These are phyloP conservation scores for Lyophyllum atratum DNA, from an alignment of 768 basidiomycete genomes.

Conservation along the genomic window DNA sequence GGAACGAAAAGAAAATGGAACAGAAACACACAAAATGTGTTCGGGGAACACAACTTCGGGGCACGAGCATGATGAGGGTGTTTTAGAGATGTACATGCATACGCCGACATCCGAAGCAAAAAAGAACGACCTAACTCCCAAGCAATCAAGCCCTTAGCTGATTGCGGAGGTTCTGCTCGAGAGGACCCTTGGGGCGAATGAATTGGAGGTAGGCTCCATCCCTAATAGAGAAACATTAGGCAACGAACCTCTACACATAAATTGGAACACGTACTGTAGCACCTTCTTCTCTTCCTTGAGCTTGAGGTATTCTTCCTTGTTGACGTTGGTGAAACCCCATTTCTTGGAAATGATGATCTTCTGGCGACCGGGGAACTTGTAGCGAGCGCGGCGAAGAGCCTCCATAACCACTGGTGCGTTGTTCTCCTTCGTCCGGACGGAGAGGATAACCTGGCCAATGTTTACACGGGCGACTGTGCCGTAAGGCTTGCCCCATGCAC, in stretches of 20 bases:
- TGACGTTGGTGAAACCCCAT: slow-evolving; percentile 98
- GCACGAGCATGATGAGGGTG: neutral
- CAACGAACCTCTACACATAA: neutral
- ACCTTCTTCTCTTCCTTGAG: slow-evolving; percentile 91
- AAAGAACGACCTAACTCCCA: neutral
- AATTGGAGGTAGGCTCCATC: slow-evolving; percentile 96
- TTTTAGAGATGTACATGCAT: slow-evolving; percentile 15
- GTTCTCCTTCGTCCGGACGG: slow-evolving; percentile 86
- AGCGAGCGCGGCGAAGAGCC: slow-evolving; percentile 95
- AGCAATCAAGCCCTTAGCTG: slow-evolving; percentile 69
- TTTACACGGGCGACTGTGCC: slow-evolving; percentile 94
- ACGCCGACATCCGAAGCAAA: slow-evolving; percentile 16
- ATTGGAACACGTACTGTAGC: slow-evolving; percentile 63
- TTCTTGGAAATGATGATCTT: slow-evolving; percentile 97
- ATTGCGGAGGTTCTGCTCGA: slow-evolving; percentile 83
- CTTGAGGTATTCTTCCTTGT: slow-evolving; percentile 84
- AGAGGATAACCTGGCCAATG: slow-evolving; percentile 93
- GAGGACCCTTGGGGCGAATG: slow-evolving; percentile 84
- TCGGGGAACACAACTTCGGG: too few species aligned
- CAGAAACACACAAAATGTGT: neutral
- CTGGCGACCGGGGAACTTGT: slow-evolving; percentile 99
- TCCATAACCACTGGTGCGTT: slow-evolving; percentile 91
- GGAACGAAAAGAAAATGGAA: slow-evolving; percentile 28
- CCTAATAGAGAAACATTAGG: slow-evolving; percentile 36
- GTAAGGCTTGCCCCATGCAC: slow-evolving; percentile 99